Percentiles rank a stretch among this genome's conserved stretches.
Evolutionary conservation across 208 protist genomes (phyloP).

Genomic region (Endotrypanum monterogeii): DNA sequence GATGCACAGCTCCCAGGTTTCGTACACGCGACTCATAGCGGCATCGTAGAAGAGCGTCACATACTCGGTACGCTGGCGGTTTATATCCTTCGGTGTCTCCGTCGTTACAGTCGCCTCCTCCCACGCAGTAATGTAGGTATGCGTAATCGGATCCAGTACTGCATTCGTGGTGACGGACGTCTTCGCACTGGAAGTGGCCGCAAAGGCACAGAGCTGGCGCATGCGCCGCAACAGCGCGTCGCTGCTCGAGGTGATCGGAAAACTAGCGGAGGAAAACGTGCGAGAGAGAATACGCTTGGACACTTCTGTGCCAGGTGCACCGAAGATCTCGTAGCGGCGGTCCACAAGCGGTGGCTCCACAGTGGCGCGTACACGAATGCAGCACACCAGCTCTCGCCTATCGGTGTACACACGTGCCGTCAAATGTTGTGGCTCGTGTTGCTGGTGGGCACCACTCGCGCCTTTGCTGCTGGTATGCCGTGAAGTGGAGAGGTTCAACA

Average conservation of each 20-base stretch:
- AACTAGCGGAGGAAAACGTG: conserved; percentile 57
- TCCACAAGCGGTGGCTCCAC: conserved; percentile 74
- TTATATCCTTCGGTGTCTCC: conserved; percentile 44
- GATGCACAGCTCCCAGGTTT: conserved; percentile 87
- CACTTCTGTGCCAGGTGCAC: conserved; percentile 54
- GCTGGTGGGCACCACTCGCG: neutral
- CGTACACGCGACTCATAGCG: conserved; percentile 69
- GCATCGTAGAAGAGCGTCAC: conserved; percentile 79
- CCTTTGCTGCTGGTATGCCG: neutral
- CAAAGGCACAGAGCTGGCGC: conserved; percentile 66
- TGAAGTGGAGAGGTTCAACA: conserved; percentile 40
- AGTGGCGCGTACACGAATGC: conserved; percentile 58
- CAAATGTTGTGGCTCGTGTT: conserved; percentile 20
- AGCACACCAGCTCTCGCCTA: conserved; percentile 62
- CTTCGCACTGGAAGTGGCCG: conserved; percentile 37
- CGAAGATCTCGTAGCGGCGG: conserved; percentile 86
- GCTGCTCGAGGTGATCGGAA: conserved; percentile 43
- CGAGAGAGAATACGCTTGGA: conserved; percentile 70
- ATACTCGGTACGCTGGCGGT: conserved; percentile 73
- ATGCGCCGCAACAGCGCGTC: conserved; percentile 61
- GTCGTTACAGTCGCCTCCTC: conserved; percentile 77
- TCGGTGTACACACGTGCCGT: conserved; percentile 67
- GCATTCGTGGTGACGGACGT: conserved; percentile 72
- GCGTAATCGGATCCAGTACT: conserved; percentile 85
- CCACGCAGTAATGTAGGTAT: conserved; percentile 80